Base-by-base conservation (phyloP, 768 basidiomycete genomes). In the Boletus vinaceobasis region DNA sequence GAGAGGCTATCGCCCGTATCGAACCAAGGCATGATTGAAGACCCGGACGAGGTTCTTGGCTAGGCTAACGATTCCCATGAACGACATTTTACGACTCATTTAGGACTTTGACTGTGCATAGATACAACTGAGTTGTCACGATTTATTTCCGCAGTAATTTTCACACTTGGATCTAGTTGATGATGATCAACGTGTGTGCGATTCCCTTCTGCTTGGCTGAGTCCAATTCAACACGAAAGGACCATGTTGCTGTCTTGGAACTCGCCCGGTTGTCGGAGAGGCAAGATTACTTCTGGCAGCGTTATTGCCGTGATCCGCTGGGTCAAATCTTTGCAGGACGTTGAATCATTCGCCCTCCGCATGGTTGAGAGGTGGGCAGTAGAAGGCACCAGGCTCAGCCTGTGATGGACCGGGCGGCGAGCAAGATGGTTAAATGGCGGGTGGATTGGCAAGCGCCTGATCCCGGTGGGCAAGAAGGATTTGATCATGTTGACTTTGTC, bases 1-100 rank as follows among this genome's bases (percentile, higher is more conserved):
- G 71, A 29, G 71, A 69, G 37, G 79, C 77, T 3, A 79, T 80
- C 58, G 53, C 67, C 17, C 71, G 56, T 26, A 65, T 79, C 15
- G 72, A 77, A 60, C 49, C 60, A 17, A 55, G 60, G 15, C 54
- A 60, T 13, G 46, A 60, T 15, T 60, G 48, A 62, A 32, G 31
- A 45, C 8, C 1, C 23, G 23, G 7, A 47, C 19, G n/a, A 19
- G 29, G 35, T 21, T 15, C 57, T 38, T 14, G 4, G 39, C 6
- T 10, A 29, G 5, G 27, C 17, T 39, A 9, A 10, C 19, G 17
- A 14, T n/a, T 54, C 7, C 32, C 45, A 11, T 19, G 17, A 19
- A 42, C 1, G 11, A 23, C 15, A 43, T 27, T 47, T 47, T 19
- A 38, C 35, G 53, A 39, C 37, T 4, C 14, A 23, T 53, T 54